Conservation (phyloP, 2,329 filamentous ascomycete genomes). For the Colletotrichum sp. region DNA sequence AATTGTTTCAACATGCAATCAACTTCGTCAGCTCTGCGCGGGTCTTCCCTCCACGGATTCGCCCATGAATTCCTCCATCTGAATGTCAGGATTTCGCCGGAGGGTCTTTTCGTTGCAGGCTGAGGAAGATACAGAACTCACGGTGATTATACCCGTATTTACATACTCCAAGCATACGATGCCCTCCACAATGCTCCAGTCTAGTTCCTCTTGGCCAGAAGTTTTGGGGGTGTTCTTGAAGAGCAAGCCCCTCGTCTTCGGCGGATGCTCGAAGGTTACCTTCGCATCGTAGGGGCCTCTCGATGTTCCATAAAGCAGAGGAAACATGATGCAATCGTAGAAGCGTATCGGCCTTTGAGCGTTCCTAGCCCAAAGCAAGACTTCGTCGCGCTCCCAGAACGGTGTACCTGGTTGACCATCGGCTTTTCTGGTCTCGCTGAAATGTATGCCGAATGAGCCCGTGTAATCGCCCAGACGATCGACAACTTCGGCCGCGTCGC, state of each 20-base stretch:
- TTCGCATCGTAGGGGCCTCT: neutral
- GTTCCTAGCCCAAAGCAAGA: neutral
- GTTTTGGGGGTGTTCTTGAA: neutral
- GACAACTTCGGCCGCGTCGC: neutral
- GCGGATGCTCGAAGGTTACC: neutral
- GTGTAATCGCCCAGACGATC: neutral
- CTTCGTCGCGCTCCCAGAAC: neutral
- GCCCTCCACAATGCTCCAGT: neutral
- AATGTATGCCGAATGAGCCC: neutral
- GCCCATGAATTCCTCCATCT: neutral
- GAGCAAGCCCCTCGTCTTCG: neutral
- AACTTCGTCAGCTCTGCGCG: neutral
- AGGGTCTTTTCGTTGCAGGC: neutral
- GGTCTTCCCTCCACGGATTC: neutral
- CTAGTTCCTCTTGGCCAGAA: neutral
- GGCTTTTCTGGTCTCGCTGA: neutral
- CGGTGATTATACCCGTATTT: neutral
- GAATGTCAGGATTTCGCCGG: neutral
- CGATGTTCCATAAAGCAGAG: neutral
- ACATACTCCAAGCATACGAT: neutral
- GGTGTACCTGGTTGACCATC: neutral
- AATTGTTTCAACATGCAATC: neutral
- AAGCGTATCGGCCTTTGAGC: neutral
- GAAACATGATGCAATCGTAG: neutral
- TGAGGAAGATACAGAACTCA: neutral